Evolutionary conservation across 306 rosid genomes (phyloP), one percentile per base, ranked within the genome.

Genomic region (Carpinus fangiana): DNA sequence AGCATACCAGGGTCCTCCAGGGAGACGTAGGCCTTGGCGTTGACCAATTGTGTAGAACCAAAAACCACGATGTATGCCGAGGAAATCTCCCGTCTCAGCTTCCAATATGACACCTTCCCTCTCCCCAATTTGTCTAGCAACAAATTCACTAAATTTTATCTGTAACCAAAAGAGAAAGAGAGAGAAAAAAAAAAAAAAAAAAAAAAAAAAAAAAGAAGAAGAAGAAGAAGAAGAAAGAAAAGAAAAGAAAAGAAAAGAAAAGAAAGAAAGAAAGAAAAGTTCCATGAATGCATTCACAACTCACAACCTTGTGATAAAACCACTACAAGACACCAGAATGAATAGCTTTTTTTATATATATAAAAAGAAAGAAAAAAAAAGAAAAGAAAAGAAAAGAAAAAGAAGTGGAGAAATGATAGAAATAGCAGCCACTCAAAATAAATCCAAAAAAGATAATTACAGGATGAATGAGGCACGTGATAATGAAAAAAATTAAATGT

Each of bases 41-140:
- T 95, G 98, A 80, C 98, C 98, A 69, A 88, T 90, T 50, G 97
- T 95, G 83, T 95, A 90, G 87, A 95, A 95, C 98, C 98, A 92
- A 77, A 95, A 92, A 34, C 98, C 98, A 17, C 84, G 74, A 86
- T 92, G 98, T 79, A 61, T 91, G 79, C 98, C 98, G 70, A 95
- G 97, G 70, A 92, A 89, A 91, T 92, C 97, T 43, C 98, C 98
- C 0, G 96, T 87, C 83, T 95, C 98, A 4, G 98, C 98, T 90
- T 95, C 98, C 83, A 95, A 79, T 76, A 95, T 90, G 85, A 92
- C 77, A 54, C 98, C 98, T 86, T 95, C 97, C 69, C 76, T 86
- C 83, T 92, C 98, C 84, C 98, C 98, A 74, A 92, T 90, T 79
- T 92, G 98, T 82, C 88, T 82, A 41, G 88, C 90, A 56, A 95